Evolutionary conservation across 2,329 filamentous ascomycete species (phyloP).

Genomic region (Fusarium clavum): DNA sequence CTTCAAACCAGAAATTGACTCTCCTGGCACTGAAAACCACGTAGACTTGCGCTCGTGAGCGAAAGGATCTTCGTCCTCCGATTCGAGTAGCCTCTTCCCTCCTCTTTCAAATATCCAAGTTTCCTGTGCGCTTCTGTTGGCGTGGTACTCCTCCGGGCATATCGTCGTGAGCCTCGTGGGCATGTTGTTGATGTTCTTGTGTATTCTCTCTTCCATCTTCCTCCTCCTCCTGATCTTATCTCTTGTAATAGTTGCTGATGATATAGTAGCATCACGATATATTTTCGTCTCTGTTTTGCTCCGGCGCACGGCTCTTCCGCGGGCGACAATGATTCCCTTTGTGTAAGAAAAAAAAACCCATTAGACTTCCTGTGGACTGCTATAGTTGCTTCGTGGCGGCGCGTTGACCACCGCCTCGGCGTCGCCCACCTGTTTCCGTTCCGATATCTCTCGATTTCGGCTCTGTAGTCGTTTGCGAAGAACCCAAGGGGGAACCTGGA

Average conservation of each 20-base stretch:
- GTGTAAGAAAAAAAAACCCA: conserved; percentile 41
- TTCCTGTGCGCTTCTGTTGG: conserved; percentile 37
- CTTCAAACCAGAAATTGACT: conserved; percentile 19
- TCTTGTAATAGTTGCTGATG: conserved; percentile 27
- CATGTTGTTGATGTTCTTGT: neutral
- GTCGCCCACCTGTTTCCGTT: conserved; percentile 91
- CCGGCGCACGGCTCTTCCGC: conserved; percentile 41
- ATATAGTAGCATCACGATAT: conserved; percentile 29
- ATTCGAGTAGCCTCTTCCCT: conserved; percentile 34
- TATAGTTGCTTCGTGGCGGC: conserved; percentile 52
- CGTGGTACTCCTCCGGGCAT: conserved; percentile 36
- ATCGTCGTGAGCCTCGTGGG: conserved; percentile 23
- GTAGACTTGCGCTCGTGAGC: conserved; percentile 6
- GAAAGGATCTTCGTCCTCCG: conserved; percentile 14
- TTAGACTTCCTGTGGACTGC: conserved; percentile 48
- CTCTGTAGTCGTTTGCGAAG: conserved; percentile 74
- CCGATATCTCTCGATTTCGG: conserved; percentile 76
- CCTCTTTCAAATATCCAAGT: conserved; percentile 42
- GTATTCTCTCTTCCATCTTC: conserved; percentile 1
- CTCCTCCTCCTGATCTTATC: conserved; percentile 20
- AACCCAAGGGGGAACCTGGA: conserved; percentile 49
- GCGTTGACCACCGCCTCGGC: conserved; percentile 79
- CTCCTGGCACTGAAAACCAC: conserved; percentile 25
- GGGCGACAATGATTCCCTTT: conserved; percentile 42
- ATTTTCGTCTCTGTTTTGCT: conserved; percentile 39